phyloP scores from a whole-genome alignment of 2,329 filamentous ascomycete species.

The Aspergillus versicolor region DNA sequence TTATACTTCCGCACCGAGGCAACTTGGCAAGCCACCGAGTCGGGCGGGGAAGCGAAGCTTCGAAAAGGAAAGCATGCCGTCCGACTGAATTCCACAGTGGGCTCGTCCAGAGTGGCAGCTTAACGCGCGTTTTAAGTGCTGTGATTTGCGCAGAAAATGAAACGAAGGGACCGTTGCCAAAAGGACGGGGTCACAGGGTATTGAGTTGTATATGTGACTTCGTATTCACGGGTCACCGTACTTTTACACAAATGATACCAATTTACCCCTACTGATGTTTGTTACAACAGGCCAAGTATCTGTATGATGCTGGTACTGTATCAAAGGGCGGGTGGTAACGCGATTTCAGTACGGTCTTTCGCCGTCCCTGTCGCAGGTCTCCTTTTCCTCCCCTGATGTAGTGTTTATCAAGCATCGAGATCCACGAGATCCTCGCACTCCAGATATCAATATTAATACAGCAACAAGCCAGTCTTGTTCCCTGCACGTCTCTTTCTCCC shows the following conservation, averaged over 20 bases:
- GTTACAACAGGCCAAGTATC: too few species aligned
- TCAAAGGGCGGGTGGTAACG: neutral
- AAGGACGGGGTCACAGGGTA: neutral
- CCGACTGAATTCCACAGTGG: neutral
- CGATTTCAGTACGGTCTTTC: neutral
- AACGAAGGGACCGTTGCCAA: neutral
- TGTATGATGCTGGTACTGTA: too few species aligned
- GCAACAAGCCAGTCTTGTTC: neutral
- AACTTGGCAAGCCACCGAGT: neutral
- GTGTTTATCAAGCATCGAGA: neutral
- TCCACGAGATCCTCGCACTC: neutral
- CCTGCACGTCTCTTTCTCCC: too few species aligned
- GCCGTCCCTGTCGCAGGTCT: neutral
- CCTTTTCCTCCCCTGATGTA: neutral
- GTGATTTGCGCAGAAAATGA: constrained; percentile 9
- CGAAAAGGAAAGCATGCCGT: neutral
- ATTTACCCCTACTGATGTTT: too few species aligned
- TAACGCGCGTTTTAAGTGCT: constrained; percentile 5
- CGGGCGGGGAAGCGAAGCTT: neutral
- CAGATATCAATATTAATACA: neutral
- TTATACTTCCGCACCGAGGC: neutral
- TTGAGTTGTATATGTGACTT: neutral
- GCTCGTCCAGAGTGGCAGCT: neutral
- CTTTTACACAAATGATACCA: too few species aligned
- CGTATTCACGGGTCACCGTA: neutral